These are phyloP conservation scores for Magnusiomyces tetraspermus DNA, from an alignment of 1,139 yeast species.

Conservation along the genomic window DNA sequence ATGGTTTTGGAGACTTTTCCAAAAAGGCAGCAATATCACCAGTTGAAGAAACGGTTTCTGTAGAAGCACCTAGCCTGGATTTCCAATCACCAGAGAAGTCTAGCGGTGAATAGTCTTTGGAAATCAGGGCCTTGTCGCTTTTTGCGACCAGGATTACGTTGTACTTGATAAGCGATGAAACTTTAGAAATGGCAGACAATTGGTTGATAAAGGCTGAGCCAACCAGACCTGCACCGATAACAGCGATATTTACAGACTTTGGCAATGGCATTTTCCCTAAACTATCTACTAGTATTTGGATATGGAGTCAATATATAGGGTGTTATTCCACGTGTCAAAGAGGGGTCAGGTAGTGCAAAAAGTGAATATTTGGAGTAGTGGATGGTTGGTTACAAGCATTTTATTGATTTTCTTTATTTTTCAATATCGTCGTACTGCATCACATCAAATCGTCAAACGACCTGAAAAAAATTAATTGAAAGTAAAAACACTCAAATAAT, in stretches of 20 bases:
- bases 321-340: no score
- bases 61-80: slow-evolving; percentile 35
- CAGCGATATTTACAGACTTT: slow-evolving; percentile 3
- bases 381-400: no score
- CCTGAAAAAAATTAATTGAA: no score
- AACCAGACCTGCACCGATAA: slow-evolving; percentile 56
- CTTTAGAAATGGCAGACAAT: slow-evolving; percentile 40
- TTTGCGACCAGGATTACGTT: slow-evolving; percentile 77
- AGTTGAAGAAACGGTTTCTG: slow-evolving; percentile 44
- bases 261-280: not conserved
- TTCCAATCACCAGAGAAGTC: slow-evolving; percentile 46
- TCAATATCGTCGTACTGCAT: no score
- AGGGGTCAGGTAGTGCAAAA: no score
- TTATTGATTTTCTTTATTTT: no score
- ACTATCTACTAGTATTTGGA: no score
- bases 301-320: no score
- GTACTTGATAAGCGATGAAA: slow-evolving; percentile 35
- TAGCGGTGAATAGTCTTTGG: slow-evolving; percentile 62
- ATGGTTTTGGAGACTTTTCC: slow-evolving; percentile 58
- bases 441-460: no score
- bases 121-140: slow-evolving; percentile 56
- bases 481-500: no score
- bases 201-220: slow-evolving; percentile 85
- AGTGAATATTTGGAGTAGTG: no score
- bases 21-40: slow-evolving; percentile 54